These are phyloP conservation scores for Triadica sebifera DNA, from an alignment of 345 rosid species.

Conservation along the genomic window DNA sequence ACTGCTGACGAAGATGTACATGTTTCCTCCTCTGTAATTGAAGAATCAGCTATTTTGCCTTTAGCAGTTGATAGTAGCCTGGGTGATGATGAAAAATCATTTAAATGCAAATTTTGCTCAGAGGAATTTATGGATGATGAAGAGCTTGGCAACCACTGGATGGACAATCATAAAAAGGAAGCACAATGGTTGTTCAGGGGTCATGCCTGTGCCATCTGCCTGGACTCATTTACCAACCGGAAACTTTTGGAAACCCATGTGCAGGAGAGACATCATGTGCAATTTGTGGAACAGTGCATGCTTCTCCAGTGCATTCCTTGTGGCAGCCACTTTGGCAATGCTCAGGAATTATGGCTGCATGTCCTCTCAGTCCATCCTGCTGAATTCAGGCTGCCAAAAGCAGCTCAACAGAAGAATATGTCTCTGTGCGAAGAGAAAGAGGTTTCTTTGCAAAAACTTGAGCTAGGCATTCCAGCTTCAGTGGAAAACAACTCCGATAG, in stretches of 20 bases:
- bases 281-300: slow-evolving; percentile 92
- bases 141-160: slow-evolving; percentile 61
- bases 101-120: slow-evolving; percentile 67
- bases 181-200: slow-evolving; percentile 80
- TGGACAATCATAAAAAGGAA: slow-evolving; percentile 72
- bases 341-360: slow-evolving; percentile 74
- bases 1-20: slow-evolving; percentile 38
- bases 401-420: slow-evolving; percentile 32
- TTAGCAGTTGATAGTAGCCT: slow-evolving; percentile 35
- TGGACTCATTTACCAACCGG: slow-evolving; percentile 81
- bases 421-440: slow-evolving; percentile 19
- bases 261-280: slow-evolving; percentile 89
- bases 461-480: slow-evolving; percentile 37
- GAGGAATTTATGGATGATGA: slow-evolving; percentile 49
- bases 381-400: slow-evolving; percentile 50
- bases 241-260: slow-evolving; percentile 79
- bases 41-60: slow-evolving; percentile 45
- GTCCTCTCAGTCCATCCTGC: slow-evolving; percentile 65
- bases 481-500: slow-evolving; percentile 44
- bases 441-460: slow-evolving; percentile 40
- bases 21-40: slow-evolving; percentile 33
- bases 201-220: slow-evolving; percentile 93
- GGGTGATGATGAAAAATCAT: slow-evolving; percentile 41
- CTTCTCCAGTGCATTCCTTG: slow-evolving; percentile 96
- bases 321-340: slow-evolving; percentile 84